Evolutionary conservation across 345 rosid genomes (phyloP).

Genomic region (Brassica juncea): DNA sequence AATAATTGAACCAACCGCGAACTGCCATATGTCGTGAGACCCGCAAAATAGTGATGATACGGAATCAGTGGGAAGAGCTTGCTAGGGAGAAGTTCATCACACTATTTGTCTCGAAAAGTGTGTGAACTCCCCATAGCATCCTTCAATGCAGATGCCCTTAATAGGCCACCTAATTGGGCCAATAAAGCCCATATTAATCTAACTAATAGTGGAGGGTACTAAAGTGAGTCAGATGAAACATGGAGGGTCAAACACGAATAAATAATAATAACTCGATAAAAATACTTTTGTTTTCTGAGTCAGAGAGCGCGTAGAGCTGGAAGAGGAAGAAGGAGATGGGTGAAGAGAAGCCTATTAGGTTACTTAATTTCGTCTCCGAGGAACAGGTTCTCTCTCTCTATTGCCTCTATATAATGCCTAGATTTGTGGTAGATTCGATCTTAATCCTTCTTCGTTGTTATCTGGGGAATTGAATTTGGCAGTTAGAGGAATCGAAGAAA

Average conservation of each 20-base stretch:
- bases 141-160: too few species aligned
- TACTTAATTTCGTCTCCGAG: conserved; percentile 84
- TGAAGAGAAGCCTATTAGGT: conserved; percentile 71
- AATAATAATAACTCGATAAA: too few species aligned
- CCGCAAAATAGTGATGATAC: too few species aligned
- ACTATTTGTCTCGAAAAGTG: too few species aligned
- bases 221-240: conserved; percentile 2
- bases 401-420: conserved; percentile 1
- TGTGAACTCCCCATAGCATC: too few species aligned
- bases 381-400: conserved; percentile 57
- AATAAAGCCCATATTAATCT: background rate
- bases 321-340: conserved; percentile 67
- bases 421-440: background rate
- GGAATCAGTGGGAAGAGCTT: too few species aligned
- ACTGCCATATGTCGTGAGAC: too few species aligned
- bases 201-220: background rate
- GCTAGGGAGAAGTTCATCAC: too few species aligned
- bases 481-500: conserved; percentile 87
- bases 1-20: too few species aligned
- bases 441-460: background rate
- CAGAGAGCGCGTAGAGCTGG: conserved; percentile 14
- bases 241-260: conserved; percentile 5
- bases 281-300: background rate
- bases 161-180: conserved; percentile 1
- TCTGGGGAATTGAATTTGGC: conserved; percentile 16